Conservation (phyloP, 306 rosid genomes). For the Dalbergia cultrata region DNA sequence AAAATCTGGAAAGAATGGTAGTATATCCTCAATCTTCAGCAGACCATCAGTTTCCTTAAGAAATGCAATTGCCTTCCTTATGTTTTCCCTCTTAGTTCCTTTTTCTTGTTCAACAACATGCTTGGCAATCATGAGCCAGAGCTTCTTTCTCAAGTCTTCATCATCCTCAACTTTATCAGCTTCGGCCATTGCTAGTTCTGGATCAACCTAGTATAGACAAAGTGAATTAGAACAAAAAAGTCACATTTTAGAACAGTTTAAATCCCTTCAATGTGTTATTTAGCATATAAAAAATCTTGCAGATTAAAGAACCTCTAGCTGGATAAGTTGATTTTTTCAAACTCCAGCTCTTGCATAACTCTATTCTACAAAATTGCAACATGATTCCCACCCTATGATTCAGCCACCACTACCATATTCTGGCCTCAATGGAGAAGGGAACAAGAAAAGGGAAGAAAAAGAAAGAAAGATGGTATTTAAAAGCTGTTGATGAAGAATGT, state of each 20-base stretch:
- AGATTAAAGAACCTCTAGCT: conserved; percentile 11
- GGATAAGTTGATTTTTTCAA: conserved; percentile 42
- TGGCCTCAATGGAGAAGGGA: conserved; percentile 20
- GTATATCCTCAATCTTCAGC: conserved; percentile 93
- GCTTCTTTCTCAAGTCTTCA: conserved; percentile 98
- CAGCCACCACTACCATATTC: conserved; percentile 31
- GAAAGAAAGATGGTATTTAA: background rate
- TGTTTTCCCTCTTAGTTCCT: conserved; percentile 98
- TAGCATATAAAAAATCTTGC: conserved; percentile 6
- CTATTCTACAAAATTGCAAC: conserved; percentile 28
- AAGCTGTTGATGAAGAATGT: conserved; percentile 15
- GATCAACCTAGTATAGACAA: conserved; percentile 77
- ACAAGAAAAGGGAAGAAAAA: conserved; percentile 22
- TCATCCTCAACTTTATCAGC: conserved; percentile 99
- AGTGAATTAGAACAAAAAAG: conserved; percentile 24
- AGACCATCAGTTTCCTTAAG: conserved; percentile 98
- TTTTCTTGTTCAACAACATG: conserved; percentile 95
- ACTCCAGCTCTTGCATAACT: conserved; percentile 30
- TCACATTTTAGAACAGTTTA: background rate
- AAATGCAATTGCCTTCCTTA: conserved; percentile 96
- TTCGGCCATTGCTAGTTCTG: conserved; percentile 99
- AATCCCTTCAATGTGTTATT: conserved; percentile 16
- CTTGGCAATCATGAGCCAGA: conserved; percentile 98
- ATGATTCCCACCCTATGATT: background rate
- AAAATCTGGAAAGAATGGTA: conserved; percentile 98